These are phyloP conservation scores for Pharnaceum exiguum DNA, from an alignment of 148 eudicot species.

Conservation along the genomic window DNA sequence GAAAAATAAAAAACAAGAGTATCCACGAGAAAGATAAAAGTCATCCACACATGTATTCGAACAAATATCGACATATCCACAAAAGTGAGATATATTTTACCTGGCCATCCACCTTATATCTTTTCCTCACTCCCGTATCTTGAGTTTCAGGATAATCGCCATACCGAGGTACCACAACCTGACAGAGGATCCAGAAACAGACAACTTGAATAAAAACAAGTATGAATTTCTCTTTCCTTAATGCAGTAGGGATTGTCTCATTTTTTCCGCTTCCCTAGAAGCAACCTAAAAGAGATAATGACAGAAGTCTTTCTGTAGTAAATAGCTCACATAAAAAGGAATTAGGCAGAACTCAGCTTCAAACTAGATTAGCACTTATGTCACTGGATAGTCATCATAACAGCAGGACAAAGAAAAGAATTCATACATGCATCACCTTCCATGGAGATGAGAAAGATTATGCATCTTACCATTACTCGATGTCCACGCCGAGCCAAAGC, in stretches of 20 bases:
- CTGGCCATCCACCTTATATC: slow-evolving; percentile 82
- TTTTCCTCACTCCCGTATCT: slow-evolving; percentile 62
- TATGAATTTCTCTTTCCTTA: background rate
- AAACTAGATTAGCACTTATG: no score
- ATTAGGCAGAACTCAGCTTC: no score
- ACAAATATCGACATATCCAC: no score
- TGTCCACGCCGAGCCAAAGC: slow-evolving; percentile 98
- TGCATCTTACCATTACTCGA: slow-evolving; percentile 80
- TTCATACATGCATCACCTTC: background rate
- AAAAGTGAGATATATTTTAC: no score
- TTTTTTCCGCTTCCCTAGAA: no score
- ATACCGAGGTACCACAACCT: slow-evolving; percentile 92
- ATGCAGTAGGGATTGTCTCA: no score
- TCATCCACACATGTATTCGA: background rate
- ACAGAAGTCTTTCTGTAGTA: no score
- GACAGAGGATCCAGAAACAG: background rate
- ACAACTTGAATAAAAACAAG: background rate
- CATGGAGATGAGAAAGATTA: background rate
- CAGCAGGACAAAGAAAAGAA: background rate
- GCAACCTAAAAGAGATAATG: no score
- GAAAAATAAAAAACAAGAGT: background rate
- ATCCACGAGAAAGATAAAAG: background rate
- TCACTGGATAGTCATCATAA: no score
- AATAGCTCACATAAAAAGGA: no score
- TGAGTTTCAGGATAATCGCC: slow-evolving; percentile 68